Evolutionary conservation across 768 basidiomycete genomes (phyloP).

Genomic region (Russula olivacea): DNA sequence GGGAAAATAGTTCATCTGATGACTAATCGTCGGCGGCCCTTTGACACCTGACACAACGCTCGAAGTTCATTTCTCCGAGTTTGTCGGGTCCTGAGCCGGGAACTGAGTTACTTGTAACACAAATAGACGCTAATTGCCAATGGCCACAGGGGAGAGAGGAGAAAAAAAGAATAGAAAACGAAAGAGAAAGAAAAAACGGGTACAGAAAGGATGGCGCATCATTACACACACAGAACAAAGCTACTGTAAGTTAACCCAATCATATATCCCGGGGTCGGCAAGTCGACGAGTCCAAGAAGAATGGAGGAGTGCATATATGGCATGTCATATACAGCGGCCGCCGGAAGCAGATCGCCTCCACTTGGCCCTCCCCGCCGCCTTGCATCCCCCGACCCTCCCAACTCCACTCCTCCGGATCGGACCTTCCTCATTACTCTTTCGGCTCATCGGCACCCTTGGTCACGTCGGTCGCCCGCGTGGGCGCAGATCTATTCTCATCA

Average conservation of each 20-base stretch:
- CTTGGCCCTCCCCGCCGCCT: background rate
- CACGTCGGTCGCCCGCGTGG: background rate
- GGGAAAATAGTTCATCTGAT: background rate
- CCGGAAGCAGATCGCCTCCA: constrained; percentile 18
- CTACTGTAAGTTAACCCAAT: constrained; percentile 6
- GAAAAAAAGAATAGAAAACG: background rate
- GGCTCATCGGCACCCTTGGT: constrained; percentile 14
- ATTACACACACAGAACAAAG: constrained; percentile 4
- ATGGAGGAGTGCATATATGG: background rate
- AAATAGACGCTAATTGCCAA: background rate
- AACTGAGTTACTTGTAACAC: too few species aligned
- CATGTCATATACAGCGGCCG: constrained; percentile 13
- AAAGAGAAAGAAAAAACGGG: background rate
- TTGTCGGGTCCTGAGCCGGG: too few species aligned
- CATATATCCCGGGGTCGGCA: background rate
- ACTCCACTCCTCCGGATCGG: background rate
- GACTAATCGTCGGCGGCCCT: background rate
- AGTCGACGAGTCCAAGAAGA: constrained; percentile 3
- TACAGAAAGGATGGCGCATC: constrained; percentile 4
- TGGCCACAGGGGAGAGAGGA: background rate
- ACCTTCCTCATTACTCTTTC: constrained; percentile 17
- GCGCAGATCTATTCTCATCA: constrained; percentile 12
- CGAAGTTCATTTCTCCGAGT: background rate
- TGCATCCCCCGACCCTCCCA: background rate
- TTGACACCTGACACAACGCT: too few species aligned